phyloP scores from a whole-genome alignment of 371 early-diverging fungal species.

The Lichtheimia corymbifera region DNA sequence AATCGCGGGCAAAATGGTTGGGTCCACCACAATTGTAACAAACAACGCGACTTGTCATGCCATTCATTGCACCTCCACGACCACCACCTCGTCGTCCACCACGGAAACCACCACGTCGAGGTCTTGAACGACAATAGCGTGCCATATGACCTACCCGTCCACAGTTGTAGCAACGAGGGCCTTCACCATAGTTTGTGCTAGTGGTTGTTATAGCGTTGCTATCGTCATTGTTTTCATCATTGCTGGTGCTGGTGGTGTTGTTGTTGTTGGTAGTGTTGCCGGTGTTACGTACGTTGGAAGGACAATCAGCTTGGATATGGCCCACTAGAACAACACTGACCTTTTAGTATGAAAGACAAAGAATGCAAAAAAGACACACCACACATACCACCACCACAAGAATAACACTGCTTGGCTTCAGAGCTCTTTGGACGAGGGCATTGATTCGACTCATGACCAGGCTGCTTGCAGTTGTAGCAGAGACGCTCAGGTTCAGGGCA shows the following conservation, averaged over 20 bases:
- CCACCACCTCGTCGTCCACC: conserved; percentile 17
- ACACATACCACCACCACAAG: conserved; percentile 59
- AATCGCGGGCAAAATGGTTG: conserved; percentile 68
- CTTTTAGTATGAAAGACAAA: neutral
- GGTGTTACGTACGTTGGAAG: conserved; percentile 20
- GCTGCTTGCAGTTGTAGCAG: conserved; percentile 60
- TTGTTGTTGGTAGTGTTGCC: conserved; percentile 20
- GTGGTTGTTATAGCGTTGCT: neutral
- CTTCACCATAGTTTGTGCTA: neutral
- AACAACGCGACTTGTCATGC: conserved; percentile 33
- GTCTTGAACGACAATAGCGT: conserved; percentile 48
- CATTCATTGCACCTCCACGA: conserved; percentile 10
- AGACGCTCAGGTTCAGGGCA: conserved; percentile 54
- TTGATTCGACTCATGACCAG: conserved; percentile 59
- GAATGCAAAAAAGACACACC: neutral
- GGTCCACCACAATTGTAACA: conserved; percentile 64
- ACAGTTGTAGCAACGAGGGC: conserved; percentile 57
- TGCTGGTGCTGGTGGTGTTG: conserved; percentile 15
- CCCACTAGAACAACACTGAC: conserved; percentile 38
- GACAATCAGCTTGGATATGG: conserved; percentile 63
- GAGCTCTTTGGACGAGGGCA: conserved; percentile 56
- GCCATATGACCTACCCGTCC: conserved; percentile 63
- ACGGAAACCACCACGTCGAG: conserved; percentile 19
- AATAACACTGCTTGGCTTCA: conserved; percentile 60
- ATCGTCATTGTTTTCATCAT: neutral